Evolutionary conservation across 768 basidiomycete genomes (phyloP).

Genomic region (Pleurotus platypus): DNA sequence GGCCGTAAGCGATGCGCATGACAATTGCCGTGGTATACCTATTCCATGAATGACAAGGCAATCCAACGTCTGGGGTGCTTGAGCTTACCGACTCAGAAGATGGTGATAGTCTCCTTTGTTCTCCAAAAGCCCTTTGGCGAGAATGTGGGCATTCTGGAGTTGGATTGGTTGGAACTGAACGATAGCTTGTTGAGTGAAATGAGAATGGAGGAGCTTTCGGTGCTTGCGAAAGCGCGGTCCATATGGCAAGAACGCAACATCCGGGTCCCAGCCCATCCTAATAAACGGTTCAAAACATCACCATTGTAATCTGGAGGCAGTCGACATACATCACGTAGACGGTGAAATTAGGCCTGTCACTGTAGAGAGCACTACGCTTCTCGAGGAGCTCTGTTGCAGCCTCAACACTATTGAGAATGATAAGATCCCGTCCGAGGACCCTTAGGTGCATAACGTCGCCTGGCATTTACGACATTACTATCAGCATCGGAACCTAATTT

Average conservation of each 20-base stretch:
- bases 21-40: slow-evolving; percentile 47
- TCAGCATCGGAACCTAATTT: neutral
- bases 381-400: slow-evolving; percentile 11
- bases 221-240: slow-evolving; percentile 49
- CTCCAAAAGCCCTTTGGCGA: slow-evolving; percentile 35
- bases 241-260: slow-evolving; percentile 9
- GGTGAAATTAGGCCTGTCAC: slow-evolving; percentile 32
- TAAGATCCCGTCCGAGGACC: slow-evolving; percentile 6
- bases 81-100: slow-evolving; percentile 29
- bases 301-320: neutral
- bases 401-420: slow-evolving; percentile 7
- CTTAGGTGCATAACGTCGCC: slow-evolving; percentile 8
- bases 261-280: slow-evolving; percentile 5
- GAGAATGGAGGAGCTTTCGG: slow-evolving; percentile 45
- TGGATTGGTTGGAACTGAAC: slow-evolving; percentile 35
- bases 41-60: neutral
- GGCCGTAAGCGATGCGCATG: slow-evolving; percentile 44
- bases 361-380: slow-evolving; percentile 20
- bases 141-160: slow-evolving; percentile 34
- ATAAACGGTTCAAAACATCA: neutral
- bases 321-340: slow-evolving; percentile 40
- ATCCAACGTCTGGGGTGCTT: slow-evolving; percentile 39
- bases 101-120: slow-evolving; percentile 17
- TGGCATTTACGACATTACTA: neutral
- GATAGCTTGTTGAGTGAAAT: slow-evolving; percentile 40